Percentiles rank a stretch among this genome's conserved stretches.
These are phyloP conservation scores for Fusarium lateritium DNA, from an alignment of 2,329 filamentous ascomycete genomes.

Conservation along the genomic window DNA sequence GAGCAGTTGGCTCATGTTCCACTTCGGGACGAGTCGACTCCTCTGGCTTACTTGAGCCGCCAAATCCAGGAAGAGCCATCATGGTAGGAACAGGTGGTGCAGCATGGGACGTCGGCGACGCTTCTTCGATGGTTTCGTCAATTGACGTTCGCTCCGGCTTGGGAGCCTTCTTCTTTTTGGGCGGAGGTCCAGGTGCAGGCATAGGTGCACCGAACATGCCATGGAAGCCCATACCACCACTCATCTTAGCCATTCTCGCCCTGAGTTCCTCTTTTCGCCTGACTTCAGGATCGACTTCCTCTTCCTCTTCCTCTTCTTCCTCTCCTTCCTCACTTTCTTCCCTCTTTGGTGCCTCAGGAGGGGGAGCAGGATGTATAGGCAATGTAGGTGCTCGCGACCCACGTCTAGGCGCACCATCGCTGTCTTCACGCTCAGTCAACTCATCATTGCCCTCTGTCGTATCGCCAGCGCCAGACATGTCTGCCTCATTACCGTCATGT, in stretches of 20 bases:
- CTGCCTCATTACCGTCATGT: slow-evolving; percentile 75
- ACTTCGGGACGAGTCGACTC: slow-evolving; percentile 57
- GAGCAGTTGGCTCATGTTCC: slow-evolving; percentile 51
- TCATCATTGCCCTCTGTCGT: slow-evolving; percentile 74
- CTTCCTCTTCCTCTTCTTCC: slow-evolving; percentile 82
- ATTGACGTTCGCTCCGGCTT: slow-evolving; percentile 59
- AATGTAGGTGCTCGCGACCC: slow-evolving; percentile 59
- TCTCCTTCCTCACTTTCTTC: slow-evolving; percentile 73
- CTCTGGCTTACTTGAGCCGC: slow-evolving; percentile 66
- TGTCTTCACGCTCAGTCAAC: slow-evolving; percentile 80
- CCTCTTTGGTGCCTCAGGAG: slow-evolving; percentile 47
- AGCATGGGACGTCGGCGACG: slow-evolving; percentile 59
- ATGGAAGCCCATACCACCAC: slow-evolving; percentile 96
- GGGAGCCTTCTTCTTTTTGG: slow-evolving; percentile 68
- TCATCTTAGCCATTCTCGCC: slow-evolving; percentile 98
- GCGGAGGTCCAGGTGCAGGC: slow-evolving; percentile 70
- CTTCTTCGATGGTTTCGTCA: slow-evolving; percentile 62
- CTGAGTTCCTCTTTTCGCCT: slow-evolving; percentile 89
- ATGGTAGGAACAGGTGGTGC: slow-evolving; percentile 71
- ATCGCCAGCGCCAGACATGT: slow-evolving; percentile 75
- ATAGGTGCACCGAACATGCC: slow-evolving; percentile 88
- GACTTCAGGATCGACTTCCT: slow-evolving; percentile 89
- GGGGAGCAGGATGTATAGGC: slow-evolving; percentile 43
- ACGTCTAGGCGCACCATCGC: slow-evolving; percentile 70
- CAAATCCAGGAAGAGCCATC: slow-evolving; percentile 81